Evolutionary conservation across 75 land plant species (phyloP).

Genomic region (Selaginella tamariscina): DNA sequence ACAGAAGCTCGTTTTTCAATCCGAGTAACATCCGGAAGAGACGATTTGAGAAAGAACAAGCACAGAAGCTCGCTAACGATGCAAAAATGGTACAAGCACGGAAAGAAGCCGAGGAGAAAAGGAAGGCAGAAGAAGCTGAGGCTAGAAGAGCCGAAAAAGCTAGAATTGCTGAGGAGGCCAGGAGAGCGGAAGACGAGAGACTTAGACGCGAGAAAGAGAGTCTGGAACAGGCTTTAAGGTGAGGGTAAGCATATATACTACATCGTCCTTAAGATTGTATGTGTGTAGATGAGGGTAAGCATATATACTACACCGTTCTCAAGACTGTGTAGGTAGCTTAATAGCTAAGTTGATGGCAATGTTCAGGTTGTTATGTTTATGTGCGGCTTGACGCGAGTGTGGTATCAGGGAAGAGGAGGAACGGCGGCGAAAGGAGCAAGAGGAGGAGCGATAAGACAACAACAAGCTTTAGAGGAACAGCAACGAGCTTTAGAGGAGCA

Average conservation of each 20-base stretch:
- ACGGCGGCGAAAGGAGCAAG: constrained; percentile 6
- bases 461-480: background rate
- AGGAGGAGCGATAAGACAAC: background rate
- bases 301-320: background rate
- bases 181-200: constrained; percentile 17
- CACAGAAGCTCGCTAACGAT: constrained; percentile 9
- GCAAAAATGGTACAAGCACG: constrained; percentile 3
- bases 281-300: constrained; percentile 6
- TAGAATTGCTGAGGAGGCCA: constrained; percentile 14
- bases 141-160: constrained; percentile 10
- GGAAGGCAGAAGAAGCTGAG: constrained; percentile 9
- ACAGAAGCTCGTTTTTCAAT: constrained; percentile 52
- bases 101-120: background rate
- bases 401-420: constrained; percentile 22
- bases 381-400: constrained; percentile 17
- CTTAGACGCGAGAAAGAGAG: background rate
- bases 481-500: background rate
- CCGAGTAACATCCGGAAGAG: constrained; percentile 20
- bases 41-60: constrained; percentile 27
- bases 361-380: constrained; percentile 4
- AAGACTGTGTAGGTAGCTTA: background rate
- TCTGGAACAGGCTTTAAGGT: background rate
- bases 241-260: background rate
- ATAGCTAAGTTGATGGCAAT: background rate
- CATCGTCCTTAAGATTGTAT: background rate